These are phyloP conservation scores for Articulospora tetracladia DNA, from an alignment of 495 filamentous ascomycete species.

Conservation along the genomic window DNA sequence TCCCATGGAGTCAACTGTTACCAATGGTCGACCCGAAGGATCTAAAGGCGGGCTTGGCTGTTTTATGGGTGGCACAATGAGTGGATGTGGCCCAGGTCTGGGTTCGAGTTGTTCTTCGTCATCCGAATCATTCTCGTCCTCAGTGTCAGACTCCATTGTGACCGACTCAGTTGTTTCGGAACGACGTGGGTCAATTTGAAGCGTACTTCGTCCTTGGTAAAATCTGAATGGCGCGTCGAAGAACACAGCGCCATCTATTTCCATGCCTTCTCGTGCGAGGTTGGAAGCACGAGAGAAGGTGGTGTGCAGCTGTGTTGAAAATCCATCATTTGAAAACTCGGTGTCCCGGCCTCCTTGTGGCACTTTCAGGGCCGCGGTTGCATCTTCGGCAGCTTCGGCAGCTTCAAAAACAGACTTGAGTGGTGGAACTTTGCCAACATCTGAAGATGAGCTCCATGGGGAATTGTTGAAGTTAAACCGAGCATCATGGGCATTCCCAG, in stretches of 20 bases:
- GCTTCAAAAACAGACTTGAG: conserved; percentile 16
- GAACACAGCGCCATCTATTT: conserved; percentile 46
- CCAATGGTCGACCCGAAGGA: background rate
- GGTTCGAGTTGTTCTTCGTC: background rate
- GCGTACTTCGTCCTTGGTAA: conserved; percentile 16
- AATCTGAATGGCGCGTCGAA: conserved; percentile 40
- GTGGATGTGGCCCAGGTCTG: conserved; percentile 7
- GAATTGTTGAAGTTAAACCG: conserved; percentile 15
- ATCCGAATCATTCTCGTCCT: conserved; percentile 2
- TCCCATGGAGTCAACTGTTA: background rate
- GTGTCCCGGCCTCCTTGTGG: conserved; percentile 2
- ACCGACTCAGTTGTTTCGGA: background rate
- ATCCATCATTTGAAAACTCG: conserved; percentile 18
- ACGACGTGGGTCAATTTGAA: conserved; percentile 9
- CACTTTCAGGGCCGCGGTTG: conserved; percentile 5
- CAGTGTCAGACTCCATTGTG: conserved; percentile 1
- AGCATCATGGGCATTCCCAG: conserved; percentile 1
- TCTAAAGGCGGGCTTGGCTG: background rate
- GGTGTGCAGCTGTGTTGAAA: conserved; percentile 29
- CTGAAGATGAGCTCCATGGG: conserved; percentile 8
- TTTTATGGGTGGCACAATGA: background rate
- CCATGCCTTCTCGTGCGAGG: conserved; percentile 44
- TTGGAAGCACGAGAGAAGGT: conserved; percentile 41
- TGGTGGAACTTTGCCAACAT: conserved; percentile 4
- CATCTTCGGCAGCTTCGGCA: conserved; percentile 4